A percentile compares a stretch with the other conserved stretches of the same genome.
Evolutionary conservation across 2,329 filamentous ascomycete species (phyloP).

Genomic region (Alternaria sp.): DNA sequence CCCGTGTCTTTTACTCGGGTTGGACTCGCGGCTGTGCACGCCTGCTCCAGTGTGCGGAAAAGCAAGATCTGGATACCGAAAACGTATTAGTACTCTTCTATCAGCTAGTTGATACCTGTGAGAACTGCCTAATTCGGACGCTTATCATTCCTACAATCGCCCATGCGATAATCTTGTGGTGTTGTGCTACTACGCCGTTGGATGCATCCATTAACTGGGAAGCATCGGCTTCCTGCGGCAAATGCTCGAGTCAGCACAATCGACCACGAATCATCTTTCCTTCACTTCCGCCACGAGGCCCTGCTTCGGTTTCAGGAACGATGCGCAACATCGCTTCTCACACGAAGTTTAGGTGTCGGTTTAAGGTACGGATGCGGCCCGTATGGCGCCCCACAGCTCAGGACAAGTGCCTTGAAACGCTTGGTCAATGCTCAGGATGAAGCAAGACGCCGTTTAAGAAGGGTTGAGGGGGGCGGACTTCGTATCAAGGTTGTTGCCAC

Average conservation of each 20-base stretch:
- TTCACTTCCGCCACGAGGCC: constrained; percentile 1
- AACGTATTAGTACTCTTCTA: constrained; percentile 3
- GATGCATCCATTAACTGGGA: constrained; percentile 11
- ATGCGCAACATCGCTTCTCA: constrained; percentile 7
- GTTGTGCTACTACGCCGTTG: constrained; percentile 1
- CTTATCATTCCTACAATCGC: constrained; percentile 7
- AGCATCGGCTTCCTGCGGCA: constrained; percentile 6
- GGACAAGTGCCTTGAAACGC: constrained; percentile 13
- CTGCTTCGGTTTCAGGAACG: constrained; percentile 2
- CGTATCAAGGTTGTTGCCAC: background rate
- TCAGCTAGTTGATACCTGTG: background rate
- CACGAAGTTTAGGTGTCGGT: constrained; percentile 14
- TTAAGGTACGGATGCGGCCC: constrained; percentile 22
- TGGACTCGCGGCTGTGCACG: background rate
- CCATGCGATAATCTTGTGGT: background rate
- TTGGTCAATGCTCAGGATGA: constrained; percentile 15
- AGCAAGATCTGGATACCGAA: constrained; percentile 3
- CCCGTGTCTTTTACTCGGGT: constrained; percentile 7
- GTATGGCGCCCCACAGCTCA: constrained; percentile 17
- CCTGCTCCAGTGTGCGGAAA: background rate
- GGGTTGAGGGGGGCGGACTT: background rate
- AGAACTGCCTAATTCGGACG: constrained; percentile 1
- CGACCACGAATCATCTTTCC: constrained; percentile 2
- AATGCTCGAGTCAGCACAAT: constrained; percentile 10
- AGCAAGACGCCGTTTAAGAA: constrained; percentile 3